Evolutionary conservation across 495 filamentous ascomycete genomes (phyloP), one percentile per base, ranked within the genome.

Genomic region (Chaetomium fimeti): DNA sequence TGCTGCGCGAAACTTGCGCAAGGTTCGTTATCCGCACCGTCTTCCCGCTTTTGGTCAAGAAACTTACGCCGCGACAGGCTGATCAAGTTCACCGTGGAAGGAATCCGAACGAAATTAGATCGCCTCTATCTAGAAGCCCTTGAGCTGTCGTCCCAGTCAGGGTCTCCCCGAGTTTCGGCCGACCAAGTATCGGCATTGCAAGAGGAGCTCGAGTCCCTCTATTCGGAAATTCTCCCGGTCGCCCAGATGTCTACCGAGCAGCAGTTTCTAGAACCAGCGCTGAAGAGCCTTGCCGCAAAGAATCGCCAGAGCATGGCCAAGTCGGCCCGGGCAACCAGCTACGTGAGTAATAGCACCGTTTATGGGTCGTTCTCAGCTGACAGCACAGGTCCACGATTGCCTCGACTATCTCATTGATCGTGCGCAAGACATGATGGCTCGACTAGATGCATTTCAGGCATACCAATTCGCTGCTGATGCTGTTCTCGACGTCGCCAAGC

Each of bases 181-280:
- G 68, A 70, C 45, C 74, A 78, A 36, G 72, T 80, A n/a, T 53
- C 72, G 22, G 74, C 76, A 0, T 61, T 88, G 25, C 79, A 86
- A 68, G 79, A 83, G 47, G 86, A 89, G 60, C 69, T 88, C 5
- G 85, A 86, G 42, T 85, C 86, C 16, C 71, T 89, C 4, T 87
- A 86, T 62, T 79, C 84, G 0, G 86, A 89, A 63, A 85, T 89
- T 64, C 78, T 85, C 15, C 80, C 85, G 3, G 77, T 89, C 38
- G 82, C 85, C 3, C 83, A 88, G 63, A 85, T 89, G 79, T 82
- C 83, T 27, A 79, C 80, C 2, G 82, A 84, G 69, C 84, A 88
- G 61, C 81, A 87, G 67, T 85, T 81, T 66, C 72, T 83, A 5
- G 79, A 84, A 64, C 85, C 83, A 1, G 84, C 86, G 18, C 74